Evolutionary conservation across 768 basidiomycete genomes (phyloP).

Genomic region (Tulasnella sp.): DNA sequence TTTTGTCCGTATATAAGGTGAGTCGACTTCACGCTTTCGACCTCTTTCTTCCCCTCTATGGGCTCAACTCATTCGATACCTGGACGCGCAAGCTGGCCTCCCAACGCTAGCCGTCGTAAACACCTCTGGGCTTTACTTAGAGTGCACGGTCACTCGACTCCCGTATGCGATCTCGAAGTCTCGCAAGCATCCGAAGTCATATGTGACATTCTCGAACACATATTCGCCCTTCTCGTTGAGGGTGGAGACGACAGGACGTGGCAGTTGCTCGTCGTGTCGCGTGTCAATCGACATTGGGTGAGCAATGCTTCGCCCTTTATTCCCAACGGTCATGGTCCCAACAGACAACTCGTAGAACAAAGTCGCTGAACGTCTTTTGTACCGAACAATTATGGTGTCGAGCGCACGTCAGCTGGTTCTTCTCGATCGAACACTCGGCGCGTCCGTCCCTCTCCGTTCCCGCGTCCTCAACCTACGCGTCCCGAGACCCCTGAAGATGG

Average conservation of each 20-base stretch:
- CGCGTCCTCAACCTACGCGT: not conserved
- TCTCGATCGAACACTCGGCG: slow-evolving; percentile 1
- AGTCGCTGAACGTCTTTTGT: slow-evolving; percentile 6
- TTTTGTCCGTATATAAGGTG: too few species aligned
- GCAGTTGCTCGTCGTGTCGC: not conserved
- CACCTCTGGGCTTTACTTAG: too few species aligned
- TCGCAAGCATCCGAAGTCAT: slow-evolving; percentile 12
- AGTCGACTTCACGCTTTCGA: too few species aligned
- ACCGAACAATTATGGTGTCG: slow-evolving; percentile 2
- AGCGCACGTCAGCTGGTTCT: not conserved
- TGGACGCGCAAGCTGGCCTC: too few species aligned
- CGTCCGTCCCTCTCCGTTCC: not conserved
- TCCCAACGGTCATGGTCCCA: not conserved
- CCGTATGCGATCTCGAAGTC: not conserved
- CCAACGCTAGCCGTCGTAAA: too few species aligned
- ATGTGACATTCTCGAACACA: slow-evolving; percentile 9
- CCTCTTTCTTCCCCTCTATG: too few species aligned
- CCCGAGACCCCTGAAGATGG: not conserved
- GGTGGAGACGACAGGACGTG: not conserved
- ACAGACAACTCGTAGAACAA: not conserved
- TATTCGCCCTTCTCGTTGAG: not conserved
- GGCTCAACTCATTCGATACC: too few species aligned
- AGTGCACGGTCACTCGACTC: too few species aligned
- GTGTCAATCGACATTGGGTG: slow-evolving; percentile 14
- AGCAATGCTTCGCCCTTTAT: not conserved